These are phyloP conservation scores for Leccinellum rugosiceps DNA, from an alignment of 768 basidiomycete species.

Conservation along the genomic window DNA sequence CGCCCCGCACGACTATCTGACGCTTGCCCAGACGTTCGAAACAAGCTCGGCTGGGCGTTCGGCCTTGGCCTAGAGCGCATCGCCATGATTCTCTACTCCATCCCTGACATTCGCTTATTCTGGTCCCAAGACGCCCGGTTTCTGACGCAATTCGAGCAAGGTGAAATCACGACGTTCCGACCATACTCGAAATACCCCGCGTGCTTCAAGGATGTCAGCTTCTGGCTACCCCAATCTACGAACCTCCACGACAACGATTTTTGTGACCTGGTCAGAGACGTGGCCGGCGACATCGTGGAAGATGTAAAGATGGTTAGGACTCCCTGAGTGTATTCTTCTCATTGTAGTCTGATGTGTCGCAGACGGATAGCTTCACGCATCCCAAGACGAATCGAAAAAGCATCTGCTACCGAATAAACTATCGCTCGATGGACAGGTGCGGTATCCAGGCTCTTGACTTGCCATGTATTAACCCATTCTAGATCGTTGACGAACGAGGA, in stretches of 20 bases:
- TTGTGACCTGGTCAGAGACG: conserved; percentile 90
- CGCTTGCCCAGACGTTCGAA: conserved; percentile 52
- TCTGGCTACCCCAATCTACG: conserved; percentile 71
- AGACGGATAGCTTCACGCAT: conserved; percentile 92
- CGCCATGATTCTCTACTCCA: conserved; percentile 95
- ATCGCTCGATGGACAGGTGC: conserved; percentile 94
- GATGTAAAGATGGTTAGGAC: conserved; percentile 74
- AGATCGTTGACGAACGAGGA: conserved; percentile 90
- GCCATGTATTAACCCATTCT: conserved; percentile 5
- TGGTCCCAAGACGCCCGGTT: conserved; percentile 92
- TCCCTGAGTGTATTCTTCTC: not conserved
- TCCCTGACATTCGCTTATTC: conserved; percentile 97
- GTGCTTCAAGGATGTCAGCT: conserved; percentile 92
- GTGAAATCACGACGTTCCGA: conserved; percentile 77
- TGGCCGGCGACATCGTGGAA: conserved; percentile 90
- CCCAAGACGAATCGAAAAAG: conserved; percentile 81
- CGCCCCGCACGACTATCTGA: conserved; percentile 7
- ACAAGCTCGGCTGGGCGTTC: conserved; percentile 97
- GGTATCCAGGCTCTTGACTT: conserved; percentile 4
- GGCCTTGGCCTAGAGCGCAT: conserved; percentile 96
- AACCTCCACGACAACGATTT: conserved; percentile 92
- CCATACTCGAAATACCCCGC: conserved; percentile 92
- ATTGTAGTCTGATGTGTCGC: conserved; percentile 8
- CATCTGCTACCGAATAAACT: conserved; percentile 88
- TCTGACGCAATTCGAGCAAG: conserved; percentile 77